Evolutionary conservation across 257 asterid genomes (phyloP).

Genomic region (Prunella vulgaris): DNA sequence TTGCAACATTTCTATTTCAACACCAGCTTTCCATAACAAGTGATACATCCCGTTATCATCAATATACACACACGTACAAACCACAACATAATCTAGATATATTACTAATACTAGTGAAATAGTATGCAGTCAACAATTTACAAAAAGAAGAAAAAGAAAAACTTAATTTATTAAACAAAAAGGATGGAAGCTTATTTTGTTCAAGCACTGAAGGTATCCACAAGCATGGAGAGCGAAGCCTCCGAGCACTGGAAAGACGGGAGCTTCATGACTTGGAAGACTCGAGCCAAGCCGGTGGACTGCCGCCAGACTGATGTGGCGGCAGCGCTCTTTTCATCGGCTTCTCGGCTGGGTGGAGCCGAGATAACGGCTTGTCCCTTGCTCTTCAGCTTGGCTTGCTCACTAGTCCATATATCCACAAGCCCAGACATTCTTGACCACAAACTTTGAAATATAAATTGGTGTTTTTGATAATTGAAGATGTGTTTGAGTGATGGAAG

Average conservation of each 20-base stretch:
- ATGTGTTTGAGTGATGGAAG: neutral
- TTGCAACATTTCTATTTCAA: too few relatives aligned
- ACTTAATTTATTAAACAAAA: too few relatives aligned
- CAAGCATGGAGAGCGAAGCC: conserved; percentile 42
- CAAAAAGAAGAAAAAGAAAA: too few relatives aligned
- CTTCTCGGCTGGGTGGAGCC: conserved; percentile 14
- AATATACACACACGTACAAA: too few relatives aligned
- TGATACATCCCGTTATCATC: too few relatives aligned
- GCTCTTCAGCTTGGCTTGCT: conserved; percentile 38
- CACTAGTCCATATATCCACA: conserved; percentile 49
- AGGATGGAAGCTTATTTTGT: neutral
- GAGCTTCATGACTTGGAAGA: conserved; percentile 16
- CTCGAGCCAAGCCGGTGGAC: too few relatives aligned
- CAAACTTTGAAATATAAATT: neutral
- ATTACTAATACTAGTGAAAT: too few relatives aligned
- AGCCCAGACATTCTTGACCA: conserved; percentile 35
- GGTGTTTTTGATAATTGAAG: neutral
- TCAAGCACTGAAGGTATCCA: conserved; percentile 37
- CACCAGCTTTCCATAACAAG: too few relatives aligned
- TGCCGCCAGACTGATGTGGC: conserved; percentile 19
- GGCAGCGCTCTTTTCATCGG: conserved; percentile 12
- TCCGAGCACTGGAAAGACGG: conserved; percentile 35
- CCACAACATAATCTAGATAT: too few relatives aligned
- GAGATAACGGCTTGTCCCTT: conserved; percentile 20
- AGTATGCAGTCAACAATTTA: too few relatives aligned